A percentile compares a stretch with the other conserved stretches of the same genome.
These are phyloP conservation scores for Hsuehochloa calcarea DNA, from an alignment of 176 grass and related monocot species.

Conservation along the genomic window DNA sequence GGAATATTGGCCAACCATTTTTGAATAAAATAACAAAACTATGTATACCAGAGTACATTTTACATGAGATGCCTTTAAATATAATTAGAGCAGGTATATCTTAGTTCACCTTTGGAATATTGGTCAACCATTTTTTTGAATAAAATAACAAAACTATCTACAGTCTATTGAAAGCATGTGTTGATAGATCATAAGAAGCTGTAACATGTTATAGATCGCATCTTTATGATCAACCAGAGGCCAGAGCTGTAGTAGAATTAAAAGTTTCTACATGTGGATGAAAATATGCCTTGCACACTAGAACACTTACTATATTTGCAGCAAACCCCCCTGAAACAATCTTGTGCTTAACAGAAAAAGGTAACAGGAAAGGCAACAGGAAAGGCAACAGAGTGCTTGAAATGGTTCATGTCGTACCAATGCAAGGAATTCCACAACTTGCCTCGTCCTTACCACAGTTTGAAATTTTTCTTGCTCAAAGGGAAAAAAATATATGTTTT, in stretches of 20 bases:
- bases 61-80: constrained; percentile 26
- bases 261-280: not conserved
- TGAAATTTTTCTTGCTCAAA: constrained; percentile 23
- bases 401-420: not conserved
- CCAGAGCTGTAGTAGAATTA: not conserved
- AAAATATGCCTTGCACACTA: not conserved
- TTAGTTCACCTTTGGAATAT: constrained; percentile 22
- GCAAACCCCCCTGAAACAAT: not conserved
- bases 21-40: no score
- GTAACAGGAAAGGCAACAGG: not conserved
- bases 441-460: not conserved
- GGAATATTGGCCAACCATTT: not conserved
- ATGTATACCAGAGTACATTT: no score
- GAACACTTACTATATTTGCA: not conserved
- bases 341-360: not conserved
- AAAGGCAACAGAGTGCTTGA: not conserved
- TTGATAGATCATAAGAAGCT: constrained; percentile 5
- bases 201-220: constrained; percentile 2
- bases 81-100: constrained; percentile 23
- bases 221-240: not conserved
- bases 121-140: constrained; percentile 7
- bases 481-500: not conserved
- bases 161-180: constrained; percentile 2
- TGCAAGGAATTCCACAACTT: constrained; percentile 6
- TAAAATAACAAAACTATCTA: constrained; percentile 4